phyloP scores from a whole-genome alignment of 164 flowering plant species.

The Sextonia rubra region DNA sequence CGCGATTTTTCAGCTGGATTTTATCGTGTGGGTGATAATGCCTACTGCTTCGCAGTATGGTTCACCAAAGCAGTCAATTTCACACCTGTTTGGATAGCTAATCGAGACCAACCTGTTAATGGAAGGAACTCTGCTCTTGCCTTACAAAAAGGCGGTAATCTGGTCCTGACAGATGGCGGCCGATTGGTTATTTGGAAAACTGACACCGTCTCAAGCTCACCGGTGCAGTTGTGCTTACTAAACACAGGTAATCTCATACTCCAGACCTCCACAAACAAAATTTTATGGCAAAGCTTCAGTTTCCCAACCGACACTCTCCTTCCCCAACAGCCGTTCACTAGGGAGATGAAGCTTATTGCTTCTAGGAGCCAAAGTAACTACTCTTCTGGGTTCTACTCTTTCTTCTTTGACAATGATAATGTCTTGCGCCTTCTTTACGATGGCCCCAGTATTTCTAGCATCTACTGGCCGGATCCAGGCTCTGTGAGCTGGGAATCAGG shows the following conservation, averaged over 20 bases:
- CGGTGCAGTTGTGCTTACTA: background rate
- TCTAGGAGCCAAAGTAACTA: conserved; percentile 19
- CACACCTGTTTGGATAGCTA: conserved; percentile 20
- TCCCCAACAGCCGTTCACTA: conserved; percentile 27
- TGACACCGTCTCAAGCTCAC: background rate
- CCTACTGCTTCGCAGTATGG: conserved; percentile 21
- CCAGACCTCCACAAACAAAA: background rate
- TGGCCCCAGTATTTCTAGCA: too few species aligned
- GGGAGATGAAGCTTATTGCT: conserved; percentile 17
- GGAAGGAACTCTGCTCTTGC: conserved; percentile 4
- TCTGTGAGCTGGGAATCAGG: background rate
- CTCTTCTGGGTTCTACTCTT: conserved; percentile 30
- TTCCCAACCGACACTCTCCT: conserved; percentile 43
- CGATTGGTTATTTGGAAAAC: conserved; percentile 13
- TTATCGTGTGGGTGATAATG: conserved; percentile 13
- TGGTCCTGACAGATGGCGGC: conserved; percentile 13
- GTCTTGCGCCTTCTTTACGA: too few species aligned
- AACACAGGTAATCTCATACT: conserved; percentile 38
- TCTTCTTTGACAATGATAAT: conserved; percentile 31
- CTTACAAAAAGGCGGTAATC: conserved; percentile 6
- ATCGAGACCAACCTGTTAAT: conserved; percentile 22
- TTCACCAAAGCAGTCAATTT: conserved; percentile 7
- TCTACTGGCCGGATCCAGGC: conserved; percentile 6
- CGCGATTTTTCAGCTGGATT: conserved; percentile 16
- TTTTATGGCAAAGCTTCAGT: conserved; percentile 35